Evolutionary conservation across 176 grass and related monocot genomes (phyloP).

Genomic region (Oryza officinalis): DNA sequence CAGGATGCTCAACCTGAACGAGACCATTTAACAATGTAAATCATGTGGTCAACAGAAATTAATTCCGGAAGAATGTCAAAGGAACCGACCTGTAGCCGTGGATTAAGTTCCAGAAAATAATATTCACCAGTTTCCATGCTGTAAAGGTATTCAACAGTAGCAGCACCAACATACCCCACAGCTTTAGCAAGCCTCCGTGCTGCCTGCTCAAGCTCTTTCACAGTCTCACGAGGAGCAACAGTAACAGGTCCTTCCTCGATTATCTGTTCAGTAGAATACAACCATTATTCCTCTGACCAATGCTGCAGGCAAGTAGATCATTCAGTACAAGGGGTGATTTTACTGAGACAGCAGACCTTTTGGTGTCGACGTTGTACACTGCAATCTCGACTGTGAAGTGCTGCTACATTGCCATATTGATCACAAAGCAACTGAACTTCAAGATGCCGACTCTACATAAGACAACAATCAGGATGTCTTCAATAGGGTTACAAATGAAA

Average conservation of each 20-base stretch:
- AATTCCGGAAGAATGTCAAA: constrained; percentile 30
- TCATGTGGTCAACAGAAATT: neutral
- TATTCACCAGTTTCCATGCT: constrained; percentile 99
- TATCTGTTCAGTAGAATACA: constrained; percentile 56
- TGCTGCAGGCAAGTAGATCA: constrained; percentile 8
- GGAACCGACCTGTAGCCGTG: constrained; percentile 66
- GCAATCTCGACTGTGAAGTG: constrained; percentile 98
- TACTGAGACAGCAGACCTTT: constrained; percentile 55
- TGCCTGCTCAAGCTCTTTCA: constrained; percentile 92
- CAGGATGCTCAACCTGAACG: constrained; percentile 89
- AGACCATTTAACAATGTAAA: constrained; percentile 26
- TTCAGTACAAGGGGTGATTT: constrained; percentile 15
- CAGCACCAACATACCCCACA: constrained; percentile 94
- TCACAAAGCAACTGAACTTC: constrained; percentile 98
- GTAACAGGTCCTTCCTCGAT: constrained; percentile 97
- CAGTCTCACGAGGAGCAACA: constrained; percentile 76
- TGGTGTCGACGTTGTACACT: constrained; percentile 97
- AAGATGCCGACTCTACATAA: constrained; percentile 91
- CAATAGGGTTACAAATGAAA: constrained; percentile 16
- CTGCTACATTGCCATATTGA: constrained; percentile 92
- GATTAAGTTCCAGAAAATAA: constrained; percentile 98
- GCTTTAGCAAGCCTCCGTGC: constrained; percentile 95
- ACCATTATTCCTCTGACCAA: neutral
- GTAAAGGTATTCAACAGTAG: constrained; percentile 98
- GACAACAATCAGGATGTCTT: neutral